Evolutionary conservation across 768 basidiomycete species (phyloP), one percentile per base, ranked within the genome.

Genomic region (Mycena polygramma): DNA sequence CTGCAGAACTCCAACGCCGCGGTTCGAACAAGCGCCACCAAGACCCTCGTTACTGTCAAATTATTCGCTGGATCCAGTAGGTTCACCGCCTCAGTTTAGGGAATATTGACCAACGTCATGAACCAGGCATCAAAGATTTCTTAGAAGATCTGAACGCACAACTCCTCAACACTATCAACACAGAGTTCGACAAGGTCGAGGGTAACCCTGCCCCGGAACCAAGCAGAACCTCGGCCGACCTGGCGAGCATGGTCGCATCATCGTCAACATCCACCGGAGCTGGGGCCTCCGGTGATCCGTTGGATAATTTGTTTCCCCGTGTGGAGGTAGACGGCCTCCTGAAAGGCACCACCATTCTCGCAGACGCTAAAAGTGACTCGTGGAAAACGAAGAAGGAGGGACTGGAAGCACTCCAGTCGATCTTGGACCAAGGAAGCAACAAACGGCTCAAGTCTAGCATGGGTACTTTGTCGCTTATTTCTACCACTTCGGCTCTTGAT

Each of bases 331-430:
- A 99, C 73, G 85, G 88, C 63, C 80, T 99, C 30, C 83, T 99
- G 63, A 92, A 92, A 72, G 92, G 92, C 26, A 95, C 95, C 0
- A 90, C 91, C 7, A 92, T 97, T 55, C 81, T 98, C 19, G 85
- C 90, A 2, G 95, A 96, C 75, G 86, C 92, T 13, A 96, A 95
- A 82, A 97, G 91, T 74, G 97, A 97, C 72, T 92, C 95, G 0
- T 99, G 97, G 97, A 99, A 99, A 83, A 90, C 89, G 1, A 92
- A 97, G 82, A 99, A 99, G 79, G 97, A 98, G 76, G 96, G 94
- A 4, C 84, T 99, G 67, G 98, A 99, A 79, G 83, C 85, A 0
- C 79, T 99, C 20, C 92, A 95, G 76, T 90, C 88, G 0, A 87
- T 95, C 67, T 82, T 99, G 41, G 97, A 99, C 76, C 93, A 96